phyloP scores from a whole-genome alignment of 2,329 filamentous ascomycete species.

The Bertia moriformis region DNA sequence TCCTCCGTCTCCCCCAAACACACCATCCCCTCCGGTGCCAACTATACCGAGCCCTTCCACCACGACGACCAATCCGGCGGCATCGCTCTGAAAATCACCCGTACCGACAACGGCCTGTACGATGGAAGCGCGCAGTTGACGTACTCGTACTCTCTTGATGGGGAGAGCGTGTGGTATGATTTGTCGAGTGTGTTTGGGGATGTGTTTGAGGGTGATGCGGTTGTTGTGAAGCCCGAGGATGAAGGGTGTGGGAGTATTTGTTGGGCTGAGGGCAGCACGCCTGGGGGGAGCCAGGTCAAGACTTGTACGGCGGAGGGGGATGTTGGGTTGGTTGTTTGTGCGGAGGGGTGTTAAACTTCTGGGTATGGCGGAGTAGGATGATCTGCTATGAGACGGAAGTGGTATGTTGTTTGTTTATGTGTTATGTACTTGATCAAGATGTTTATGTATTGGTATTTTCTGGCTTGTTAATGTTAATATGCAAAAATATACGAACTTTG shows the following conservation, averaged over 20 bases:
- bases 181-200: background rate
- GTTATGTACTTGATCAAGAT: too few species aligned
- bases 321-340: background rate
- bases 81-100: conserved; percentile 1
- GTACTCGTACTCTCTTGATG: background rate
- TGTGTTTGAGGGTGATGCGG: background rate
- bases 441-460: too few species aligned
- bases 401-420: too few species aligned
- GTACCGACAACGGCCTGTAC: background rate
- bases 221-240: background rate
- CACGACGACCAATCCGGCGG: background rate
- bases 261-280: background rate
- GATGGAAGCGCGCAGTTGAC: background rate
- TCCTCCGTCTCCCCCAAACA: conserved; percentile 9
- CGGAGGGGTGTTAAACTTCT: background rate
- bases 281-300: conserved; percentile 1
- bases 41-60: background rate
- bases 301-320: background rate
- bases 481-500: too few species aligned
- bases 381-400: too few species aligned
- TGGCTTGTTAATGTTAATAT: too few species aligned
- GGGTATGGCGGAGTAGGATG: too few species aligned
- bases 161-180: background rate
- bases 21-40: background rate
- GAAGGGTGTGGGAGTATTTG: background rate